These are phyloP conservation scores for Diaporthe longicolla DNA, from an alignment of 2,329 filamentous ascomycete genomes.

Conservation along the genomic window DNA sequence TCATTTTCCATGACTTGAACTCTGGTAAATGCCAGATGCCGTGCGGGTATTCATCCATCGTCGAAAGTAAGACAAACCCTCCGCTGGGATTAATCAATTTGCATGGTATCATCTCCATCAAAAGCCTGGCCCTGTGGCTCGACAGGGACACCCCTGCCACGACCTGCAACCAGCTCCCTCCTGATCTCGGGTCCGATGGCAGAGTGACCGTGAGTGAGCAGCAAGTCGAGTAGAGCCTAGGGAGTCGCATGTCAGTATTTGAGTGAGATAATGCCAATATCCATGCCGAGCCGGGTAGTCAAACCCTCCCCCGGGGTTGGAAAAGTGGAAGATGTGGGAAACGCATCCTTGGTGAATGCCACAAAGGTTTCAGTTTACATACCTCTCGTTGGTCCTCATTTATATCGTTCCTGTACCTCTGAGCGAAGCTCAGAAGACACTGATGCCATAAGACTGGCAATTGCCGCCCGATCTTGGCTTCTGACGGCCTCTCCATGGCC, in stretches of 20 bases:
- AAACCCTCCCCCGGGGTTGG: too few relatives aligned
- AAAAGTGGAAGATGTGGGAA: too few relatives aligned
- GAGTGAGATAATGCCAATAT: neutral
- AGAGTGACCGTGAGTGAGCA: slow-evolving; percentile 87
- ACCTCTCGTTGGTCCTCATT: slow-evolving; percentile 87
- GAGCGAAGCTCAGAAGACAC: slow-evolving; percentile 90
- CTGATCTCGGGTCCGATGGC: slow-evolving; percentile 93
- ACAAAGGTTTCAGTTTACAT: slow-evolving; percentile 31
- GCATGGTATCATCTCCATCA: slow-evolving; percentile 94
- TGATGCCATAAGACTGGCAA: slow-evolving; percentile 98
- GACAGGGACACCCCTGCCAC: slow-evolving; percentile 83
- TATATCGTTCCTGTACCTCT: slow-evolving; percentile 95
- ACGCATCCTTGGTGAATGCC: neutral
- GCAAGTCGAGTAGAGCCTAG: slow-evolving; percentile 85
- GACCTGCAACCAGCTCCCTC: slow-evolving; percentile 87
- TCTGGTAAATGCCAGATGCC: neutral
- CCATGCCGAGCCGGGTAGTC: too few relatives aligned
- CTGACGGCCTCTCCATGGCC: slow-evolving; percentile 62
- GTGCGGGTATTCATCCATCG: slow-evolving; percentile 35
- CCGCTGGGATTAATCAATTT: slow-evolving; percentile 65
- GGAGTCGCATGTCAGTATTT: slow-evolving; percentile 39
- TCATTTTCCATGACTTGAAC: neutral
- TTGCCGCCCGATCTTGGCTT: slow-evolving; percentile 56
- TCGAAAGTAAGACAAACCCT: neutral
- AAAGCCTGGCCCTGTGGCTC: slow-evolving; percentile 69